phyloP scores from a whole-genome alignment of 75 land plant genomes.

The Pseudotsuga menziesii region DNA sequence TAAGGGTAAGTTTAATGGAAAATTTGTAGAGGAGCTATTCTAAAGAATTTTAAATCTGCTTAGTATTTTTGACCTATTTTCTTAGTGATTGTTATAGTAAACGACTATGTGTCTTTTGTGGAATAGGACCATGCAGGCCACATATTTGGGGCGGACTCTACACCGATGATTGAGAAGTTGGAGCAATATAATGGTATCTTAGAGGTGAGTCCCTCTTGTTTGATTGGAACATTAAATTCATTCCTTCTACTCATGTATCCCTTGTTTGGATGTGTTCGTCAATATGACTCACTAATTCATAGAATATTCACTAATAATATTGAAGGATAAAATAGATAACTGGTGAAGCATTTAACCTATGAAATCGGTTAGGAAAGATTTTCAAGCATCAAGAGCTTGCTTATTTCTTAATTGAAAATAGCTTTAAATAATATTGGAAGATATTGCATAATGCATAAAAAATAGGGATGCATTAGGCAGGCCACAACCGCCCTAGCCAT shows the following conservation, averaged over 20 bases:
- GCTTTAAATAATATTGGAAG: too few species aligned
- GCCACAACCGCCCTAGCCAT: too few species aligned
- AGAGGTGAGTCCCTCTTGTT: conserved; percentile 45
- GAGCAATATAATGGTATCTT: conserved; percentile 79
- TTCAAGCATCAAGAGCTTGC: too few species aligned
- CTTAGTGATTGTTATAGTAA: neutral
- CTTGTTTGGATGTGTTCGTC: neutral
- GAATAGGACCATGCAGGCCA: conserved; percentile 98
- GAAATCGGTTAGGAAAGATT: too few species aligned
- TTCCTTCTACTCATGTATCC: neutral
- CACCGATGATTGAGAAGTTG: conserved; percentile 86
- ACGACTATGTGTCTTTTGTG: neutral
- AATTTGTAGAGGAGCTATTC: neutral
- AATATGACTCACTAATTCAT: too few species aligned
- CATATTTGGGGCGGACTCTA: conserved; percentile 87
- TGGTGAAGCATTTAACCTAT: too few species aligned
- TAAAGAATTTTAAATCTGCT: neutral
- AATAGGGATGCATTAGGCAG: too few species aligned
- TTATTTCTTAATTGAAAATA: too few species aligned
- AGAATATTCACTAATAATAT: neutral
- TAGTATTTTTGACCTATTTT: neutral
- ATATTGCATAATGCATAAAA: too few species aligned
- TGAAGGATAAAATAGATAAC: neutral
- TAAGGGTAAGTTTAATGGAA: neutral
- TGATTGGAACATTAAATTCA: neutral